phyloP scores from a whole-genome alignment of 23 red algal species.

The Gracilariopsis chorda region DNA sequence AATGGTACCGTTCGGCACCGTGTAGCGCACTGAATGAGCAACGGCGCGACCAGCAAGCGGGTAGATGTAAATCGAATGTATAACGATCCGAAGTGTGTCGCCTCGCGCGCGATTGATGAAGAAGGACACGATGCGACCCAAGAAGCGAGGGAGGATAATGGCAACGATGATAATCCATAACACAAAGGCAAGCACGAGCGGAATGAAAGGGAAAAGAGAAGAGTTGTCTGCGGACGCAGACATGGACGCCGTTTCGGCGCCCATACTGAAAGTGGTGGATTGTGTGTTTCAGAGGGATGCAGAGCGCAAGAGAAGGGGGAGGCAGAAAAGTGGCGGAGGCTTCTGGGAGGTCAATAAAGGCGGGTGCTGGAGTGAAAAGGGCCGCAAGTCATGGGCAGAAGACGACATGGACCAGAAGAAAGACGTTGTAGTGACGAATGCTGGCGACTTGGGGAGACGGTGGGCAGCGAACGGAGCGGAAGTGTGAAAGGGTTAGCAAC shows the following conservation, averaged over 20 bases:
- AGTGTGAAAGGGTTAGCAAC: too few species aligned
- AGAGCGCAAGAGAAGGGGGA: too few species aligned
- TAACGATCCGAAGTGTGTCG: slow-evolving; percentile 9
- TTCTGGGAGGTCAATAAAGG: too few species aligned
- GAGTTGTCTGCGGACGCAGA: not conserved
- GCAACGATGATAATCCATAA: slow-evolving; percentile 22
- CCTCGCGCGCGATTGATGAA: slow-evolving; percentile 27
- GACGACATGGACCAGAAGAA: too few species aligned
- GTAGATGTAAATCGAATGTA: slow-evolving; percentile 44
- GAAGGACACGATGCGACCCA: slow-evolving; percentile 26
- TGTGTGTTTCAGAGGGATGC: too few species aligned
- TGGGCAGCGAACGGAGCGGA: too few species aligned
- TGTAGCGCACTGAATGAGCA: slow-evolving; percentile 55
- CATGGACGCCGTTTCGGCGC: not conserved
- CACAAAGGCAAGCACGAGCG: slow-evolving; percentile 19
- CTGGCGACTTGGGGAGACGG: too few species aligned
- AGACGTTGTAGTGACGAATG: too few species aligned
- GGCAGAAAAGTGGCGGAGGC: too few species aligned
- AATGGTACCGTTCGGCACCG: slow-evolving; percentile 24
- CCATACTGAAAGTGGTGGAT: not conserved
- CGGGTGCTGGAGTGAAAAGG: too few species aligned
- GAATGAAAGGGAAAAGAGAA: slow-evolving; percentile 15
- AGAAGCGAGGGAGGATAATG: slow-evolving; percentile 35
- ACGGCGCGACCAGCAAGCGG: slow-evolving; percentile 49
- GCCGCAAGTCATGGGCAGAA: too few species aligned